Base-by-base conservation (phyloP, 2,329 filamentous ascomycete species). In the Neophaeococcomyces mojaviensis region DNA sequence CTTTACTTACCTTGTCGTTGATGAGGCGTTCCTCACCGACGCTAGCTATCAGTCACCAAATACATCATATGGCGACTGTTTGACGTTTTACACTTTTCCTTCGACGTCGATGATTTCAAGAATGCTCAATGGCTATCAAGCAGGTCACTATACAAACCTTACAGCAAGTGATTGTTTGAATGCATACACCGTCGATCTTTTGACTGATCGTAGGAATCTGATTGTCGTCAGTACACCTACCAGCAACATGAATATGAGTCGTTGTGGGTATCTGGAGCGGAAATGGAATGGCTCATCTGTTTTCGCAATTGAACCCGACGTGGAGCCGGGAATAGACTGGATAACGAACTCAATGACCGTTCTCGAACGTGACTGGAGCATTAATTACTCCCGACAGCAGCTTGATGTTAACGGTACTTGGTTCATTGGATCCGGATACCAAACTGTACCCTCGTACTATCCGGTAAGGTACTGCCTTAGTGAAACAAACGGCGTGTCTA, bases 391-490 rank as follows among this genome's bases (percentile, higher is more conserved):
- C 19, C 10, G 18, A 39, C 19, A 39, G 12, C 10, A 18, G 10
- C 36, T 39, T 18, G 9, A 19, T 8, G 13, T 22, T 16, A 39
- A 20, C 13, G 36, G 36, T 24, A 39, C 36, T n/a, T 39, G 36
- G 36, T 39, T 22, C 19, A 12, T 39, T 39, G 12, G 36, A 16
- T 22, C 36, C 12, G 13, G 9, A 39, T 39, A 10, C 20, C 20
- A 39, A 8, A 24, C 18, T n/a, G 36, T 6, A 39, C 12, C 19
- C 6, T 39, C 36, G 13, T 39, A 8, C 16, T 36, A 36, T 34
- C 12, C 26, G 5, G 30, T 49, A 8, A 37, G 55, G 8, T 52
- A 59, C 31, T 64, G 60, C 39, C 20, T 61, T 2, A 49, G 51
- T 19, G 44, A 59, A 39, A 22, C 39, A 7, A 49, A 50, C 0